Evolutionary conservation across 768 basidiomycete genomes (phyloP).

Genomic region (Sarcomyxa edulis): DNA sequence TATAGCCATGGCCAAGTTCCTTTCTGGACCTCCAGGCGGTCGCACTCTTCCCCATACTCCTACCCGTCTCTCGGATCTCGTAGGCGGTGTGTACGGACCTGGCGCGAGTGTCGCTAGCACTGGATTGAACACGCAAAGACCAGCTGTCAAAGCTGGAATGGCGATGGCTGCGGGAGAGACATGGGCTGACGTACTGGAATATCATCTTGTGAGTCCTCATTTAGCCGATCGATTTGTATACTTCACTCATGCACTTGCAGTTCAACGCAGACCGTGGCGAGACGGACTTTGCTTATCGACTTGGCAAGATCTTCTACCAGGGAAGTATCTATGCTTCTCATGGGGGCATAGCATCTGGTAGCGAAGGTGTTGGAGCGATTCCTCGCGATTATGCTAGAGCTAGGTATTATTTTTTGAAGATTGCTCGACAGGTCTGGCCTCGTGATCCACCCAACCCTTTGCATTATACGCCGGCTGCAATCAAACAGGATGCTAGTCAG

Average conservation of each 20-base stretch:
- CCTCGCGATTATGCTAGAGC: conserved; percentile 76
- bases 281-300: conserved; percentile 80
- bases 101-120: conserved; percentile 94
- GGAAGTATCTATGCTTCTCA: conserved; percentile 81
- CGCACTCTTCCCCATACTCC: conserved; percentile 77
- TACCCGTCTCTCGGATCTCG: conserved; percentile 82
- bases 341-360: conserved; percentile 82
- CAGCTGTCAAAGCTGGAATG: conserved; percentile 79
- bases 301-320: conserved; percentile 96
- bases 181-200: conserved; percentile 90
- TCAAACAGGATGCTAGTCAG: conserved; percentile 41
- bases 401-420: conserved; percentile 75
- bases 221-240: not conserved
- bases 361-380: conserved; percentile 89
- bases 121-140: conserved; percentile 61
- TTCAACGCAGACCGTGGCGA: conserved; percentile 95
- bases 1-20: conserved; percentile 73
- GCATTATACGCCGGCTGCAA: conserved; percentile 32
- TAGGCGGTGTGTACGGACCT: conserved; percentile 90
- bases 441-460: conserved; percentile 59
- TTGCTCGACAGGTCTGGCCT: conserved; percentile 86
- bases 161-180: conserved; percentile 88
- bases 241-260: conserved; percentile 30
- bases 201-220: conserved; percentile 62
- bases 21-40: conserved; percentile 89